Base-by-base conservation (phyloP, 495 filamentous ascomycete genomes). In the Xylaria telfairii region DNA sequence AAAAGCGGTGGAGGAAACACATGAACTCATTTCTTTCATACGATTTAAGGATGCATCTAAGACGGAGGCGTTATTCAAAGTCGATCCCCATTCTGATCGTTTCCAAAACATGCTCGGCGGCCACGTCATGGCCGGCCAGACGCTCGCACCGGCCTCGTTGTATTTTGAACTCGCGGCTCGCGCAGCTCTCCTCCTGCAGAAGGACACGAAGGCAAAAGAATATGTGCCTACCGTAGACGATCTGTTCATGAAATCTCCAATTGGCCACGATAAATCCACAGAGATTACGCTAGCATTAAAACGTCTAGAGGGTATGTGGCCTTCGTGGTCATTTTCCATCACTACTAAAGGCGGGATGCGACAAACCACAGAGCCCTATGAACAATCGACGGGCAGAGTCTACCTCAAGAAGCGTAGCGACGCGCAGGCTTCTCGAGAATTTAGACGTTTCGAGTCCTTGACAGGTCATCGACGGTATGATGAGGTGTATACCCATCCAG, bases 91-190 rank as follows among this genome's bases (percentile, higher is more conserved):
- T 26, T 54, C 59, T 44, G 70, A 76, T 0, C 39, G 65, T 2
- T 78, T 67, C 59, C 32, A 73, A 53, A 17, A 44, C 17, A 54
- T 76, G 44, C 60, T 77, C 8, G 32, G 46, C 17, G 84, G 84
- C 26, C 84, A 86, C 72, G 76, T 77, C 0, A 81, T 83, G 19
- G 59, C 76, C 17, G 76, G 73, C 15, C 71, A 81, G 42, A 56
- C 68, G 19, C 75, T 86, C 1, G 79, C 77, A 49, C 84, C 84
- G 21, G 83, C 82, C 19, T 79, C 83, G 0, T 69, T 86, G 62
- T 86, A 84, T 53, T 41, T 84, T 41, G 84, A 86, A 60, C 59
- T 84, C 9, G 79, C 74, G 51, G n/a, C 68, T 41, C 72, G 68
- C 15, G 77, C 76, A 10, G 71, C 75, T n/a, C n/a, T 68, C 34